Base-by-base conservation (phyloP, 148 eudicot species). In the Amaranthus palmeri region DNA sequence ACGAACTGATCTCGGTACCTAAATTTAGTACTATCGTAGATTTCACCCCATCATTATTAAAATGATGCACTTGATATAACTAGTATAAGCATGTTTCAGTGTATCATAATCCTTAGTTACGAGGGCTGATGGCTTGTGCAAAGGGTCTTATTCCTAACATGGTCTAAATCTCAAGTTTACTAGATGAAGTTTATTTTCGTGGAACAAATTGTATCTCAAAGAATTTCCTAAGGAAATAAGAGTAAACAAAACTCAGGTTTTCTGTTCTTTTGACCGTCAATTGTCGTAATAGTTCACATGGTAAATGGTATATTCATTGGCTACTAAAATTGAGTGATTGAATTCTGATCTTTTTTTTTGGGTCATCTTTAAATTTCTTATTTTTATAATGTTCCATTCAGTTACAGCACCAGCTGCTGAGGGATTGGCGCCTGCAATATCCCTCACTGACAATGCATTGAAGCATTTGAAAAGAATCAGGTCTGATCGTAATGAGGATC, bases 391-490 rank as follows among this genome's bases (percentile, higher is more conserved):
- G 72, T 43, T 67, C n/a, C 61, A 42, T 50, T 74, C 42, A 79
- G 80, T 80, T 82, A 75, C 86, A 84, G 96, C 96, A 63, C 76
- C 90, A 65, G 79, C 88, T 3, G 60, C 85, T 73, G 99, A 85
- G 71, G 88, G 88, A 40, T 63, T 89, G 75, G 88, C 92, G 10
- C 99, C 97, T 12, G 93, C 96, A 54, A 88, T 95, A 74, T 84
- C 84, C n/a, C 75, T 95, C 73, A 81, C 96, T 10, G 99, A 86
- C 57, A 78, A 76, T 83, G 97, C 99, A 36, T 73, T 91, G 73
- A 91, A 83, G 82, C 97, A 95, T 83, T 82, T 95, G 82, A 91
- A 78, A 79, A 89, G 86, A 81, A 91, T 95, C 85, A 84, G 85
- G 78, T 78, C 92, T 43, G 99, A 91, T 51, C 61, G 77, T 54